Percentiles rank a stretch among this genome's conserved stretches.
Conservation (phyloP, 768 basidiomycete species). For the Pulveroboletus sp. region DNA sequence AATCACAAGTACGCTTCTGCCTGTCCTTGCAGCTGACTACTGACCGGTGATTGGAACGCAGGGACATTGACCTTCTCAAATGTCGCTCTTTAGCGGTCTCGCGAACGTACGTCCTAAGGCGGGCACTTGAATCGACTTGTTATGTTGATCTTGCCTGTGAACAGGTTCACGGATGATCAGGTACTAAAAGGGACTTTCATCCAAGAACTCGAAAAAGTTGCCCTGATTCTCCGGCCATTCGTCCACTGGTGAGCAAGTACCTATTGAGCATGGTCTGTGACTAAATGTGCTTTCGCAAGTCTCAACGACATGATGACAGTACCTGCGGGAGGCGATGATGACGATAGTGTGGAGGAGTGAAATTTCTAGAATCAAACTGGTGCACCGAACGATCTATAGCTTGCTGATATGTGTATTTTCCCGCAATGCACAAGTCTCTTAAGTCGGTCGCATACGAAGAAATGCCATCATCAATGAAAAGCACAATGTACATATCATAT, state of each 20-base stretch:
- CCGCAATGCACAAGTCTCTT: neutral
- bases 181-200: conserved; percentile 66
- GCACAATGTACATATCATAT: neutral
- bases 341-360: conserved; percentile 9
- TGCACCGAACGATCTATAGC: conserved; percentile 8
- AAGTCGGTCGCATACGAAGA: neutral
- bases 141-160: conserved; percentile 10
- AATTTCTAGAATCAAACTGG: neutral
- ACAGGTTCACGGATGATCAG: conserved; percentile 72
- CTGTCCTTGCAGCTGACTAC: neutral
- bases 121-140: neutral
- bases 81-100: conserved; percentile 75
- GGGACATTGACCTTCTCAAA: conserved; percentile 91
- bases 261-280: neutral
- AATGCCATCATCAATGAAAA: neutral
- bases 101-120: conserved; percentile 43
- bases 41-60: conserved; percentile 22
- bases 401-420: neutral
- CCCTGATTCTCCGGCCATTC: conserved; percentile 62
- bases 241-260: conserved; percentile 63
- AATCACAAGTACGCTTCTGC: conserved; percentile 57
- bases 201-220: conserved; percentile 54
- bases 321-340: conserved; percentile 27
- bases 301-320: conserved; percentile 73
- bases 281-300: conserved; percentile 35